These are phyloP conservation scores for Thielaviopsis euricoi DNA, from an alignment of 2,329 filamentous ascomycete genomes.

Conservation along the genomic window DNA sequence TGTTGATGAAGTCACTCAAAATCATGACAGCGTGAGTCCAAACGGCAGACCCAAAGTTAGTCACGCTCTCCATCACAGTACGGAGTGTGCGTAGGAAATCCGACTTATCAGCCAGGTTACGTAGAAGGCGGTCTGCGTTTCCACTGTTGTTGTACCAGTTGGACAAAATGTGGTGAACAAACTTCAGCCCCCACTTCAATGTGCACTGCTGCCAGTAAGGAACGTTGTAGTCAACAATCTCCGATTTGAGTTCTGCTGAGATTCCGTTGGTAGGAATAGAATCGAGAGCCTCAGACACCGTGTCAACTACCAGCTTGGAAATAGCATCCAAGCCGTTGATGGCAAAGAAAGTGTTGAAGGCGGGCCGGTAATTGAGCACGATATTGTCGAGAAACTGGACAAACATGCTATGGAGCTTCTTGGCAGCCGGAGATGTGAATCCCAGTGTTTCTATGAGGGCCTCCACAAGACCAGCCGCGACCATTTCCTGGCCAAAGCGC, in stretches of 20 bases:
- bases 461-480: conserved; percentile 76
- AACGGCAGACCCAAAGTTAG: conserved; percentile 73
- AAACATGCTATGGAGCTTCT: conserved; percentile 68
- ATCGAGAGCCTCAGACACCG: conserved; percentile 54
- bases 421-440: conserved; percentile 64
- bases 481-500: conserved; percentile 52
- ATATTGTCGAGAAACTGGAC: conserved; percentile 79
- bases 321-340: conserved; percentile 79
- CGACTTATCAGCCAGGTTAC: conserved; percentile 88
- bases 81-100: conserved; percentile 65
- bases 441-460: conserved; percentile 79
- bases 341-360: conserved; percentile 66
- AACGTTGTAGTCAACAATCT: conserved; percentile 80
- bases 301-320: conserved; percentile 67
- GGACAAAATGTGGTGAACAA: conserved; percentile 88
- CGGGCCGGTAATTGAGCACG: conserved; percentile 70
- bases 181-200: conserved; percentile 85
- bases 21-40: conserved; percentile 93
- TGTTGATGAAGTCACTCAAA: conserved; percentile 92
- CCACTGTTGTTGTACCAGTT: conserved; percentile 53
- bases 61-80: conserved; percentile 63
- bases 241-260: conserved; percentile 50
- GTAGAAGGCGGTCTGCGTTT: conserved; percentile 74
- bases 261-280: conserved; percentile 58
- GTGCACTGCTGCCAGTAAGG: conserved; percentile 89